Evolutionary conservation across 305 asterid genomes (phyloP).

Genomic region (Euphrasia arctica): DNA sequence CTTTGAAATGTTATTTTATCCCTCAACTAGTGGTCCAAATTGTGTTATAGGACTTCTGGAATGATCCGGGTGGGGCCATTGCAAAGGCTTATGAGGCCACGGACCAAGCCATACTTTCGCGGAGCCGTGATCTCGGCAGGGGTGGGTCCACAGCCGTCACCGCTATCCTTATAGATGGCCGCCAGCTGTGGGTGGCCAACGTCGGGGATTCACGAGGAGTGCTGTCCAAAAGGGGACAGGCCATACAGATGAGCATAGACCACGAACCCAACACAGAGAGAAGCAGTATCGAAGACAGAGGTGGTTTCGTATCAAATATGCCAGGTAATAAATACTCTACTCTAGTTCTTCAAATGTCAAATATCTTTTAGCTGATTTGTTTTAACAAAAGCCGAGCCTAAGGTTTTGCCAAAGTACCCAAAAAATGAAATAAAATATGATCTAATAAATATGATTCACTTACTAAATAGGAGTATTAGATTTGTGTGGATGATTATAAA

Average conservation of each 20-base stretch:
- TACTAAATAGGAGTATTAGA: no score
- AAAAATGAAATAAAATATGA: background rate
- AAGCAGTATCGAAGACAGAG: conserved; percentile 75
- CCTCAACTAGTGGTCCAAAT: conserved; percentile 29
- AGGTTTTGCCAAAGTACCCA: background rate
- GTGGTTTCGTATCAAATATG: conserved; percentile 98
- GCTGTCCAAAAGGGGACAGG: conserved; percentile 80
- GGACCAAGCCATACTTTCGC: conserved; percentile 85
- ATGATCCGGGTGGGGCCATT: conserved; percentile 66
- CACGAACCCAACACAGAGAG: conserved; percentile 98
- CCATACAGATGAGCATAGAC: conserved; percentile 77
- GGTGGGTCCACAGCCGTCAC: conserved; percentile 99
- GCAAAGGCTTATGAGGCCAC: conserved; percentile 84
- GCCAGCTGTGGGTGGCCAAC: conserved; percentile 84
- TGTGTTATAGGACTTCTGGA: conserved; percentile 69
- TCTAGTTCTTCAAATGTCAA: background rate
- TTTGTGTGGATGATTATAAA: no score
- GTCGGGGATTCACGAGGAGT: conserved; percentile 98
- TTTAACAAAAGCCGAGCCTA: background rate
- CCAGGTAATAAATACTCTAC: conserved; percentile 64
- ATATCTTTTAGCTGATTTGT: background rate
- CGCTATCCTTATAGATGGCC: conserved; percentile 67
- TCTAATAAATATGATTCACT: no score
- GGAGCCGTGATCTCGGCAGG: conserved; percentile 81
- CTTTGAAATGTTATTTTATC: no score